These are phyloP conservation scores for Irpex lacteus DNA, from an alignment of 1,284 basidiomycete genomes.

Conservation along the genomic window DNA sequence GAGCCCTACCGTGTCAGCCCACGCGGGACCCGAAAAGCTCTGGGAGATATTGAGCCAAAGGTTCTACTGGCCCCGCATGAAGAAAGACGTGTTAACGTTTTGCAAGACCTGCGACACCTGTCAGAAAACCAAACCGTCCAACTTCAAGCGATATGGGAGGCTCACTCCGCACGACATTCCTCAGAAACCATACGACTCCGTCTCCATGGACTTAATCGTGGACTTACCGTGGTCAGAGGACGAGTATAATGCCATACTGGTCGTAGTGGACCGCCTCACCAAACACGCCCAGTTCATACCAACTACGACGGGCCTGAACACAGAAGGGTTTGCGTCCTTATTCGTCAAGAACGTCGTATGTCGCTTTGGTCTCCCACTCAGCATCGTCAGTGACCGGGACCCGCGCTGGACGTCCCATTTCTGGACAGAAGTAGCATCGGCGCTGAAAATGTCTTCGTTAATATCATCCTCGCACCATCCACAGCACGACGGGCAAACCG, in stretches of 20 bases:
- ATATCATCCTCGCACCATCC: conserved; percentile 27
- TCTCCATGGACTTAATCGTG: too few species aligned
- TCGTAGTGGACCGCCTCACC: conserved; percentile 10
- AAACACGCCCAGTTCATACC: conserved; percentile 37
- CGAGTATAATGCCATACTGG: neutral
- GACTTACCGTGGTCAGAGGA: neutral
- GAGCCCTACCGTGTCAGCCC: too few species aligned
- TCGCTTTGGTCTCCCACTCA: conserved; percentile 22
- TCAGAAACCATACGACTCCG: neutral
- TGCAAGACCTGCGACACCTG: too few species aligned
- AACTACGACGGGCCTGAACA: conserved; percentile 10
- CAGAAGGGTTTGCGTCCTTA: conserved; percentile 16
- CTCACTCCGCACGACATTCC: neutral
- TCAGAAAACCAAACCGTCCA: neutral
- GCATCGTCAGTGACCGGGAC: conserved; percentile 27
- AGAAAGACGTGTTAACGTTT: too few species aligned
- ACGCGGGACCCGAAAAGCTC: too few species aligned
- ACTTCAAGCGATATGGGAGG: neutral
- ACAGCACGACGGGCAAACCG: conserved; percentile 20
- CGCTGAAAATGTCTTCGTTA: conserved; percentile 16
- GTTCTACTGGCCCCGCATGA: too few species aligned
- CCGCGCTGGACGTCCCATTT: conserved; percentile 24
- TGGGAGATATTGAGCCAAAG: too few species aligned
- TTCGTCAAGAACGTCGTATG: conserved; percentile 19
- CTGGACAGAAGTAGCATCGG: conserved; percentile 21